Percentiles rank a stretch among this genome's conserved stretches.
These are phyloP conservation scores for Dictyostelium discoideum DNA, from an alignment of 78 protist species.

Conservation along the genomic window DNA sequence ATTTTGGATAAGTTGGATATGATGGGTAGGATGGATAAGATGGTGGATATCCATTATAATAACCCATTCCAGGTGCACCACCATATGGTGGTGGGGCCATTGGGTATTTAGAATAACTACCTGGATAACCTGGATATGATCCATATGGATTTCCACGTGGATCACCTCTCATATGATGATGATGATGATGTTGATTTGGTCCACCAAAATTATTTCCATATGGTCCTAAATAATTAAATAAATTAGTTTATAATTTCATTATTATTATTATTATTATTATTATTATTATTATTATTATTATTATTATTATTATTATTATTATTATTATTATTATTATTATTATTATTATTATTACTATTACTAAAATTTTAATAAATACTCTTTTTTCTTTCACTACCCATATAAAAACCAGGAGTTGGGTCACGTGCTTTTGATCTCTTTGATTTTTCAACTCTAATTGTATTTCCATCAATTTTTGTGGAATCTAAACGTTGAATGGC, in stretches of 20 bases:
- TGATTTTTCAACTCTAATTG: slow-evolving; percentile 54
- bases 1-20: background rate
- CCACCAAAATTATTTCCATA: background rate
- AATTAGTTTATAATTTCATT: background rate
- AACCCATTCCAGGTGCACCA: slow-evolving; percentile 26
- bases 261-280: background rate
- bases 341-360: background rate
- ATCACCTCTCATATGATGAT: slow-evolving; percentile 11
- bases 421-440: slow-evolving; percentile 73
- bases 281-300: too few relatives aligned
- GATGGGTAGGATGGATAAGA: slow-evolving; percentile 29
- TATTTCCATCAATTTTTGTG: slow-evolving; percentile 54
- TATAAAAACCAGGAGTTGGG: slow-evolving; percentile 67
- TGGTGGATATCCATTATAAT: slow-evolving; percentile 30
- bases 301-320: background rate
- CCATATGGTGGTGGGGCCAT: slow-evolving; percentile 50
- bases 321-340: too few relatives aligned
- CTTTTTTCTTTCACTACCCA: slow-evolving; percentile 68
- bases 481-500: slow-evolving; percentile 48
- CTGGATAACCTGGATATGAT: slow-evolving; percentile 22
- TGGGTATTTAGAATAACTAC: slow-evolving; percentile 13
- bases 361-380: background rate
- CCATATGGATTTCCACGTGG: slow-evolving; percentile 22
- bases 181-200: slow-evolving; percentile 24
- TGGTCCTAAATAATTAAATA: background rate